Base-by-base conservation (phyloP, 2,329 filamentous ascomycete species). In the Ceratocystiopsis minuta region DNA sequence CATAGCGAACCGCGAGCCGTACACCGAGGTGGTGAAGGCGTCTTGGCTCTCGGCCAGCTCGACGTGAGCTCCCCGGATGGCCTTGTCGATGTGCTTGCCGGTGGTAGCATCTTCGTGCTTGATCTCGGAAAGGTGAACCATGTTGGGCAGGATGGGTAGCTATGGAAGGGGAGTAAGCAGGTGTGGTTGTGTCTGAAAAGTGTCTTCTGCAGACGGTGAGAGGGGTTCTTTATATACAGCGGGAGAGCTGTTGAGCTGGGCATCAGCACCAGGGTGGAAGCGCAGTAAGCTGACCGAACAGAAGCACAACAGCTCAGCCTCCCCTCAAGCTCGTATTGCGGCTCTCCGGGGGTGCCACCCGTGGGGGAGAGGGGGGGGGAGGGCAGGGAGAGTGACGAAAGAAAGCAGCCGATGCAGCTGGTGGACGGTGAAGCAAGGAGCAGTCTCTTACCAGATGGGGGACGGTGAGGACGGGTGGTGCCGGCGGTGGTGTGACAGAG, bases 1-100 rank as follows among this genome's bases (percentile, higher is more conserved):
- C 31, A 73, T 72, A 17, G 88, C 88, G 56, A 85, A 95, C 48
- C 70, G 75, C 48, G 81, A 87, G 55, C 87, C 88, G 56, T 95
- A 96, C 53, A 95, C 83, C 48, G 78, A 86, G 35, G 80, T 78
- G 42, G 77, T 80, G 63, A 78, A 79, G 55, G 67, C 63, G 55
- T 75, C 70, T 16, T 64, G 62, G 40, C 67, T 64, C 48, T 64
- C 61, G 49, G 63, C 59, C 24, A 73, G 64, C 49, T 69, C 58
- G 34, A 72, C 56, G 43, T 62, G 61, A 45, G 60, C 52, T 50
- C 64, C 64, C 50, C 60, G 61, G 46, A 62, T 52, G 34, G 56
- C 55, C 37, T 60, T 50, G 42, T 56, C 50, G 18, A 64, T 48
- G 24, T 51, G 46, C 38, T 51, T 48, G 13, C 50, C 49, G 31